Percentiles rank a stretch among this genome's conserved stretches.
These are phyloP conservation scores for Phascolomyces articulosus DNA, from an alignment of 371 early-diverging fungal species.

Conservation along the genomic window DNA sequence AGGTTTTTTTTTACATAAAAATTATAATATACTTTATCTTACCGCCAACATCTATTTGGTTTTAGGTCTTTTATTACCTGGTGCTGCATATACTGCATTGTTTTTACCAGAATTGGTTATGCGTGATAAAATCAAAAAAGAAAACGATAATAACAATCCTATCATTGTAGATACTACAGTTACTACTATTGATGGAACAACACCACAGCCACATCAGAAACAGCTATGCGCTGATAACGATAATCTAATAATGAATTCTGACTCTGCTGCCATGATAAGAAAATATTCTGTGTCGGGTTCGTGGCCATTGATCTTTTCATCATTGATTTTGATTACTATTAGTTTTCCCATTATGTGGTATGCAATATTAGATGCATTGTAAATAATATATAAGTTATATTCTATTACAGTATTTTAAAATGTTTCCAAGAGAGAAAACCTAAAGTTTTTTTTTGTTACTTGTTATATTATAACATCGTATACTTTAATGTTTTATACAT, in stretches of 20 bases:
- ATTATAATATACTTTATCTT: no score
- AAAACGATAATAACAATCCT: neutral
- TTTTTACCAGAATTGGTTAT: conserved; percentile 36
- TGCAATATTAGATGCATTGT: conserved; percentile 27
- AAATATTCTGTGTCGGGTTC: conserved; percentile 14
- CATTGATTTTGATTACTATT: conserved; percentile 20
- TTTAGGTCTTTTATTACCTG: conserved; percentile 39
- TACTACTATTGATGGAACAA: neutral
- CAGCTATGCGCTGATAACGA: no score
- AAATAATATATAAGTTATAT: neutral
- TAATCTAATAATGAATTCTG: neutral
- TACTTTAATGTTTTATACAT: no score
- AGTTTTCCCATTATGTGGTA: conserved; percentile 38
- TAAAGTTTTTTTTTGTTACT: no score
- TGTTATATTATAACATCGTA: no score
- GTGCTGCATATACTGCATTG: conserved; percentile 38
- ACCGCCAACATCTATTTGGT: conserved; percentile 7
- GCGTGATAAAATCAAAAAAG: neutral
- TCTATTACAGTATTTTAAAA: neutral
- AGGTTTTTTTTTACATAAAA: no score
- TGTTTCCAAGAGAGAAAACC: no score
- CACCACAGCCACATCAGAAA: neutral
- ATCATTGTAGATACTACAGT: neutral
- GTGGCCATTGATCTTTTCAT: conserved; percentile 21
- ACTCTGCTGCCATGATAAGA: neutral